A percentile compares a stretch with the other conserved stretches of the same genome.
These are phyloP conservation scores for Hortiboletus rubellus DNA, from an alignment of 1,284 basidiomycete species.

Conservation along the genomic window DNA sequence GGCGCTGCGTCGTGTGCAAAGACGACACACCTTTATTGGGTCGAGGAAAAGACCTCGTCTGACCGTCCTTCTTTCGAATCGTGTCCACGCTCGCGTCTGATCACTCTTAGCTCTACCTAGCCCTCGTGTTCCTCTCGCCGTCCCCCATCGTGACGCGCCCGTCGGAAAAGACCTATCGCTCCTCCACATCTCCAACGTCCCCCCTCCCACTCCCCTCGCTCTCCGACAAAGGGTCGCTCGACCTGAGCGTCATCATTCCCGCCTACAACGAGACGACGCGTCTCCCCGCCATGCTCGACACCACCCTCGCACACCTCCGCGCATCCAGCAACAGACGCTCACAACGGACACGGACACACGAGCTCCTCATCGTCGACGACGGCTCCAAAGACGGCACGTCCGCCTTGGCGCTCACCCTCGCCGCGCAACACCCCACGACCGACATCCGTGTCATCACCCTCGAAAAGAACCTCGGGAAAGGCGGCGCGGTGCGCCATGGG, in stretches of 20 bases:
- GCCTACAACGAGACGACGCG: constrained; percentile 88
- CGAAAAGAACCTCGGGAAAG: constrained; percentile 84
- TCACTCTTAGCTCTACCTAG: constrained; percentile 54
- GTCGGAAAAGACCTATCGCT: constrained; percentile 67
- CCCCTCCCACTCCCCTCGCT: constrained; percentile 56
- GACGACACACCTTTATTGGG: constrained; percentile 58
- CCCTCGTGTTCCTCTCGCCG: constrained; percentile 68
- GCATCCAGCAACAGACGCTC: constrained; percentile 21
- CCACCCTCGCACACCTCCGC: constrained; percentile 63
- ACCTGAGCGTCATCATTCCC: constrained; percentile 82
- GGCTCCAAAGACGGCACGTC: constrained; percentile 81
- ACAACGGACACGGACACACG: constrained; percentile 55
- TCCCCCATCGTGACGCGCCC: constrained; percentile 58
- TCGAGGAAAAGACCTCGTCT: constrained; percentile 36
- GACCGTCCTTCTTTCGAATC: constrained; percentile 1
- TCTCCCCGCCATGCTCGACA: constrained; percentile 79
- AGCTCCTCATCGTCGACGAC: constrained; percentile 89
- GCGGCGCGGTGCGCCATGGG: constrained; percentile 89
- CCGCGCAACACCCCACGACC: constrained; percentile 49
- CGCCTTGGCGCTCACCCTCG: constrained; percentile 63
- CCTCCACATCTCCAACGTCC: constrained; percentile 48
- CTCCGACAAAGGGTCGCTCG: constrained; percentile 52
- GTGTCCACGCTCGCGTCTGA: constrained; percentile 9
- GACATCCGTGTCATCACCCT: constrained; percentile 80
- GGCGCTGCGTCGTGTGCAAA: constrained; percentile 55